phyloP scores from a whole-genome alignment of 179 eudicot genomes.

The Heliamphora pulchella region DNA sequence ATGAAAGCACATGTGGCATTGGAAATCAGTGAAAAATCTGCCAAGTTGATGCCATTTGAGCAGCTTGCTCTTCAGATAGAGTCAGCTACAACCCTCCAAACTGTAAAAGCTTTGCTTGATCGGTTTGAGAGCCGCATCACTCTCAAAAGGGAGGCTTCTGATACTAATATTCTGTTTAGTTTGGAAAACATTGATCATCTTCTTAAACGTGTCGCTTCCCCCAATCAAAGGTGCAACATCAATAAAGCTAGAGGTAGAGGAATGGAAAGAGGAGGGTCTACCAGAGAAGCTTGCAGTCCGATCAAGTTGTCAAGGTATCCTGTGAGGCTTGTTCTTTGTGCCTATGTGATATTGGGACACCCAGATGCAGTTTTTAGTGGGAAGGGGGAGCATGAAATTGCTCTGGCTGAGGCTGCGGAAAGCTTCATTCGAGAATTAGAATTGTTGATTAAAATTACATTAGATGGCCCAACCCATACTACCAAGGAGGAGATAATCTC shows the following conservation, averaged over 20 bases:
- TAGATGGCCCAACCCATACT: conserved; percentile 33
- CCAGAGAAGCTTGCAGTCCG: conserved; percentile 29
- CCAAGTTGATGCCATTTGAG: conserved; percentile 76
- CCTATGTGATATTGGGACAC: conserved; percentile 87
- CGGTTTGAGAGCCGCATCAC: conserved; percentile 58
- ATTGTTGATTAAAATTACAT: conserved; percentile 39
- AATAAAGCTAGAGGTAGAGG: conserved; percentile 35
- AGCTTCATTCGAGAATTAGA: conserved; percentile 74
- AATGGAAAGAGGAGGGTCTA: conserved; percentile 34
- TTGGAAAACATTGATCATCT: conserved; percentile 79
- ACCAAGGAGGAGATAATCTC: conserved; percentile 20
- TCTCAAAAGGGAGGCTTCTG: conserved; percentile 19
- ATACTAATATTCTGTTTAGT: conserved; percentile 25
- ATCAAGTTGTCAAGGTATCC: conserved; percentile 64
- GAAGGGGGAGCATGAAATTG: conserved; percentile 66
- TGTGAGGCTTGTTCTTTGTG: conserved; percentile 83
- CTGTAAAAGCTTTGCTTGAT: conserved; percentile 60
- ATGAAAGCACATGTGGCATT: conserved; percentile 45
- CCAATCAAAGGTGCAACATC: conserved; percentile 45
- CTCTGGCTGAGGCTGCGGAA: conserved; percentile 70
- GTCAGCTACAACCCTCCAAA: conserved; percentile 48
- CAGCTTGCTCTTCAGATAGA: conserved; percentile 76
- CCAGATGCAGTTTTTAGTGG: conserved; percentile 96
- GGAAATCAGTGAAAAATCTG: conserved; percentile 45
- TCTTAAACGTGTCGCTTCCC: conserved; percentile 73